Evolutionary conservation across 495 filamentous ascomycete species (phyloP), one percentile per base, ranked within the genome.

Genomic region (Penicillium fimorum): DNA sequence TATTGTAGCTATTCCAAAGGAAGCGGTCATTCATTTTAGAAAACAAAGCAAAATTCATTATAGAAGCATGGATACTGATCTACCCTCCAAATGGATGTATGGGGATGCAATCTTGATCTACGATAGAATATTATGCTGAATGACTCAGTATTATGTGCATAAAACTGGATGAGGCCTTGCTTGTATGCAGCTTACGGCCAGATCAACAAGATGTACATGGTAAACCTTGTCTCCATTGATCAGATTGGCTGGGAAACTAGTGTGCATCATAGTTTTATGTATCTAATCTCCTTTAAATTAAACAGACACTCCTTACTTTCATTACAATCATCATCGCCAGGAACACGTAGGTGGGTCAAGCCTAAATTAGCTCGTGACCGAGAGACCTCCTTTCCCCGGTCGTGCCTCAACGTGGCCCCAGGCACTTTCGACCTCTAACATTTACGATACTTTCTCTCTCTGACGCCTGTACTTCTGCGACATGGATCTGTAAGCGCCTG

Each of bases 361-460:
- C 50, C 57, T 54, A 61, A 65, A 58, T 65, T 66, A 61, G 45
- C 65, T 62, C 65, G 62, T 65, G 62, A 68, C 65, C 46, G 50
- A 18, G 53, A 30, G 53, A 55, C 64, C 65, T 68, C 65, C 65
- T 68, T 66, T 66, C 63, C 65, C 65, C 65, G 55, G 63, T 64
- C 48, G 33, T 51, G 25, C 30, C 47, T 57, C 60, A 63, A 68
- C 65, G 62, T 68, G 63, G 57, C 62, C 60, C 49, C 42, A 51
- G 44, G 50, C 50, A 47, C 38, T 45, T 33, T 17, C 40, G 11
- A 20, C 44, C 15, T 47, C 46, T 24, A 30, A 47, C 35, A 53
- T 43, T 56, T 44, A 50, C 51, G 22, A 57, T 45, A 33, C 27
- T 32, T 15, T 12, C n/a, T 30, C 33, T 38, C 12, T 37, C 51